Evolutionary conservation across 2,329 filamentous ascomycete species (phyloP), one percentile per base, ranked within the genome.

Genomic region (Claviceps africana): DNA sequence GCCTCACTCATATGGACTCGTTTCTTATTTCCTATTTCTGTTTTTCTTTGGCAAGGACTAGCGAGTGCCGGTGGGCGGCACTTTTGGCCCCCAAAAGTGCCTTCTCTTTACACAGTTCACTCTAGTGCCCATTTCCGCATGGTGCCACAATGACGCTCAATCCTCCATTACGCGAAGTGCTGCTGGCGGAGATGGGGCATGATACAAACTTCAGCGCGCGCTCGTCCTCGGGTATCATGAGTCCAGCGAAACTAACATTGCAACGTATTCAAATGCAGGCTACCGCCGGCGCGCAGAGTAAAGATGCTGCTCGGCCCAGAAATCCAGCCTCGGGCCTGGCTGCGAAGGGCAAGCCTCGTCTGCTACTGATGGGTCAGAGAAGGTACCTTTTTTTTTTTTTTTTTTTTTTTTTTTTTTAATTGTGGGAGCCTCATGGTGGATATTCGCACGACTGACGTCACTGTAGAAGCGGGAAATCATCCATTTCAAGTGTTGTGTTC

Each of bases 401-500:
- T n/a, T n/a, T n/a, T n/a, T n/a, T n/a, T n/a, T n/a, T n/a, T n/a
- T n/a, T n/a, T n/a, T n/a, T n/a, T n/a, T n/a, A n/a, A n/a, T 48
- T 19, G 17, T 44, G 21, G n/a, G 10, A 7, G 6, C 8, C 8
- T 22, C 11, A 10, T 17, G 8, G 17, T 44, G 33, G 11, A 33
- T 13, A 42, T 21, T 3, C 15, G 22, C 33, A 45, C 19, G 2
- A 19, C 40, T 57, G 50, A 55, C 51, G 15, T 10, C 22, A 42
- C 8, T 42, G 22, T 59, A 98, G 93, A 72, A 96, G 90, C 64
- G 93, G 93, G 55, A 98, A 98, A 67, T 97, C 93, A 0, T 98
- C 93, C 6, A 97, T 98, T 65, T 93, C 90, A 28, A 97, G 89
- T 63, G 94, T 98, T 47, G 91, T 98, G n/a, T 97, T 98, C 63